Percentiles rank a stretch among this genome's conserved stretches.
These are phyloP conservation scores for Paramecium sexaurelia DNA, from an alignment of 73 alveolate species.

Conservation along the genomic window DNA sequence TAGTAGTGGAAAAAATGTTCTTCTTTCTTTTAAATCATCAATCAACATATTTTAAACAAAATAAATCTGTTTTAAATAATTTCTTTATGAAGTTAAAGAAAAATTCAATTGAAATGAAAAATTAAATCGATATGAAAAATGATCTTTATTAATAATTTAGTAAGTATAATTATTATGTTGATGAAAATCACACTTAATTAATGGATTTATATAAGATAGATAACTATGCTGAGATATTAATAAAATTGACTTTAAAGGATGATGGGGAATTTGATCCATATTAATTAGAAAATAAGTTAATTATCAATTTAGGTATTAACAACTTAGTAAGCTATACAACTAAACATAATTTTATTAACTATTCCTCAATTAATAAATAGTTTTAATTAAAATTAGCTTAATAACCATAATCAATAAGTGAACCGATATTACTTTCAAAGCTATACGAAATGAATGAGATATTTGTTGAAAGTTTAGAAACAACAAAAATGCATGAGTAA, in stretches of 20 bases:
- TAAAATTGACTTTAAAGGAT: neutral
- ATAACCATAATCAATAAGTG: neutral
- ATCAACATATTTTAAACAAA: neutral
- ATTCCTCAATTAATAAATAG: neutral
- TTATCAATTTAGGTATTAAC: neutral
- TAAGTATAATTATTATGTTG: constrained; percentile 10
- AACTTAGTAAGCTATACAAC: neutral
- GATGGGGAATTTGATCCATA: neutral
- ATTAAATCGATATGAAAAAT: neutral
- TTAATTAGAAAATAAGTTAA: neutral
- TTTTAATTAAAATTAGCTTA: neutral
- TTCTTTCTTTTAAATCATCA: neutral
- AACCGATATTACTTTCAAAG: neutral
- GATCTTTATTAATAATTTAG: neutral
- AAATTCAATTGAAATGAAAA: neutral
- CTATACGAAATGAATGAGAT: neutral
- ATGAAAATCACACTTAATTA: neutral
- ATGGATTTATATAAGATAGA: neutral
- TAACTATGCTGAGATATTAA: neutral
- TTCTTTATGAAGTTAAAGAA: neutral
- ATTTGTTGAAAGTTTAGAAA: neutral
- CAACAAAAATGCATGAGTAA: neutral
- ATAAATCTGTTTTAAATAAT: neutral
- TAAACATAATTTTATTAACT: neutral
- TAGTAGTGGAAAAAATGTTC: neutral